Evolutionary conservation across 1,284 basidiomycete genomes (phyloP), one percentile per base, ranked within the genome.

Genomic region (Tilletia setariae): DNA sequence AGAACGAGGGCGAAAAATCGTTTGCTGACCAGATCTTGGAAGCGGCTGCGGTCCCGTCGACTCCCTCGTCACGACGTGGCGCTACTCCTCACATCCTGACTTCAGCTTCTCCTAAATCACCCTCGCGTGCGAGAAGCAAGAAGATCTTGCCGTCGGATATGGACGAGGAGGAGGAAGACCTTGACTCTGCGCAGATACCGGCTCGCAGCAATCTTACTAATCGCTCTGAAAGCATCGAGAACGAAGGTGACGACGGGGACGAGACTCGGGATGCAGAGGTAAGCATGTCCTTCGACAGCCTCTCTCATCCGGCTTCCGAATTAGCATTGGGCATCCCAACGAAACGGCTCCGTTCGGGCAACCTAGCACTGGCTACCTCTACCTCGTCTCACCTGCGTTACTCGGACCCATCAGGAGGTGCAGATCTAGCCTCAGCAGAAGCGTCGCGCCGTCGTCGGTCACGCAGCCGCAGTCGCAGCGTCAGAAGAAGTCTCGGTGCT

Each of bases 271-370:
- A 13, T 15, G 23, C 13, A 21, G 51, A 53, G 4, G 51, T 23
- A 6, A 23, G 6, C 23, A 25, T 53, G 23, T 53, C 51, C n/a
- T 53, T 53, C 51, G 51, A 53, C 23, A 53, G 51, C 28, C 51
- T 53, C 51, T 23, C 51, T 28, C 51, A 53, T 25, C 51, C 51
- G 21, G 23, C 51, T 25, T 53, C 51, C 23, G 51, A 53, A 23
- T 13, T 53, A 21, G 51, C 51, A 6, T 7, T 53, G n/a, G 51
- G 51, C 3, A 53, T 28, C 21, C 51, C 51, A 6, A 53, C 51
- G 23, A 53, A 53, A 13, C 51, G 51, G 6, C 51, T 53, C 21
- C 51, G 51, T 23, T 53, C 51, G 13, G 51, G 51, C 23, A 53
- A 23, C 11, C 21, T 53, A 11, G 51, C 51, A 3, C 21, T 53